Conservation (phyloP, 257 asterid species). For the Nicotiana sylvestris region DNA sequence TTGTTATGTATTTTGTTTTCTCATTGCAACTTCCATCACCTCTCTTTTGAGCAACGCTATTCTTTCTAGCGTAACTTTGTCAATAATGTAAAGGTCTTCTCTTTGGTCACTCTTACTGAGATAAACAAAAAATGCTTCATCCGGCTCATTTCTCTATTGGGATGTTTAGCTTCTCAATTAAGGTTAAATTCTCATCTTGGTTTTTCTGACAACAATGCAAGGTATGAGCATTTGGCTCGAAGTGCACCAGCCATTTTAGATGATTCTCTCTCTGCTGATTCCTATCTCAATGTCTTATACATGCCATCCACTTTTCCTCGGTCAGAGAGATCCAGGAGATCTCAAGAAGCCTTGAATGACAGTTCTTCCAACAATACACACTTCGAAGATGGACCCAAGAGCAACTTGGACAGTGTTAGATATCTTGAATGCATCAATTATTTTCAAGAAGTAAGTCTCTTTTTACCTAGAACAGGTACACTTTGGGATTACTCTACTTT, state of each 20-base stretch:
- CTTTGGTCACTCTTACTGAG: background rate
- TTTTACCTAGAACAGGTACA: background rate
- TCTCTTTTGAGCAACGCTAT: background rate
- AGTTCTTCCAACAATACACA: constrained; percentile 33
- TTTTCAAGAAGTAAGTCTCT: constrained; percentile 72
- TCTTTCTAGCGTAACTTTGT: background rate
- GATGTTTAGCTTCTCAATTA: background rate
- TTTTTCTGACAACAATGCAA: constrained; percentile 21
- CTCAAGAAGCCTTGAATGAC: constrained; percentile 55
- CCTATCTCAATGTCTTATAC: constrained; percentile 89
- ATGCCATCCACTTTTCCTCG: constrained; percentile 97
- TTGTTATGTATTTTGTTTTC: background rate
- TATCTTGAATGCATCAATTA: constrained; percentile 80
- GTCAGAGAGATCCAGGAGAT: constrained; percentile 84
- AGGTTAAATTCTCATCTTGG: background rate
- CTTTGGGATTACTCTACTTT: constrained; percentile 1
- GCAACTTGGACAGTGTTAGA: constrained; percentile 90
- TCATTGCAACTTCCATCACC: background rate
- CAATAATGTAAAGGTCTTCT: background rate
- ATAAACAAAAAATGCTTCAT: background rate
- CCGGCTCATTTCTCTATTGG: background rate
- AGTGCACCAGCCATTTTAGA: constrained; percentile 96
- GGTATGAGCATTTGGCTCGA: constrained; percentile 94
- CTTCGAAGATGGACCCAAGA: constrained; percentile 76
- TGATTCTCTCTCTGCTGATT: constrained; percentile 98